phyloP scores from a whole-genome alignment of 108 stramenopile species.

The Cylindrotheca closterium region DNA sequence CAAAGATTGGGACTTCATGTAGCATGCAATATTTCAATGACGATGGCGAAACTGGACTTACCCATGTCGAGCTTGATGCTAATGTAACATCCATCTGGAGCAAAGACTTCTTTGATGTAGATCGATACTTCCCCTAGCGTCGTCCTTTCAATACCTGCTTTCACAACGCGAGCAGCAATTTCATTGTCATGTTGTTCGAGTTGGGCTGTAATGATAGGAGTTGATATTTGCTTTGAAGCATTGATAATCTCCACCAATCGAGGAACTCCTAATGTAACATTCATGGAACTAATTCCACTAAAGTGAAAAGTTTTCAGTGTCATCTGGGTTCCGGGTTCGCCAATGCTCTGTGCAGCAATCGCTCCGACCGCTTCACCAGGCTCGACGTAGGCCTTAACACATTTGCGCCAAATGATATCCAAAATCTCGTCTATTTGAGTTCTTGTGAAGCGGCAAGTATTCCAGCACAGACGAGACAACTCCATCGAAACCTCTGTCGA shows the following conservation, averaged over 20 bases:
- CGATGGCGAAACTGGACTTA: constrained; percentile 3
- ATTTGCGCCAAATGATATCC: constrained; percentile 74
- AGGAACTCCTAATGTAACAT: constrained; percentile 99
- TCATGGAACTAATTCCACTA: constrained; percentile 99
- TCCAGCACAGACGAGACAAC: constrained; percentile 41
- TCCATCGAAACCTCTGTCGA: constrained; percentile 9
- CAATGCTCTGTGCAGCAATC: constrained; percentile 95
- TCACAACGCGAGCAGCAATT: constrained; percentile 91
- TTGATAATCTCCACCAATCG: constrained; percentile 99
- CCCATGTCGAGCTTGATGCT: constrained; percentile 91
- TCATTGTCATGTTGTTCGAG: constrained; percentile 87
- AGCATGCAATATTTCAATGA: not conserved
- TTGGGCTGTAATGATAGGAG: constrained; percentile 98
- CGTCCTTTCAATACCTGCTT: constrained; percentile 97
- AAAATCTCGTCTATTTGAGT: constrained; percentile 76
- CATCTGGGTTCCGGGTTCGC: constrained; percentile 99
- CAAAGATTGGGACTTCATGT: not conserved
- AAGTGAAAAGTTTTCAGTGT: constrained; percentile 99
- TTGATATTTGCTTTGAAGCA: constrained; percentile 96
- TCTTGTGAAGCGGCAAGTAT: constrained; percentile 74
- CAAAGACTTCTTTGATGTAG: constrained; percentile 96
- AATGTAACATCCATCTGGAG: constrained; percentile 73
- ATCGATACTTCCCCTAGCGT: constrained; percentile 91
- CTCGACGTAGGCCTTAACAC: constrained; percentile 77
- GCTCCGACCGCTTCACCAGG: constrained; percentile 98